Conservation (phyloP, 202 grass and related monocot species). For the Eragrostis tef region DNA sequence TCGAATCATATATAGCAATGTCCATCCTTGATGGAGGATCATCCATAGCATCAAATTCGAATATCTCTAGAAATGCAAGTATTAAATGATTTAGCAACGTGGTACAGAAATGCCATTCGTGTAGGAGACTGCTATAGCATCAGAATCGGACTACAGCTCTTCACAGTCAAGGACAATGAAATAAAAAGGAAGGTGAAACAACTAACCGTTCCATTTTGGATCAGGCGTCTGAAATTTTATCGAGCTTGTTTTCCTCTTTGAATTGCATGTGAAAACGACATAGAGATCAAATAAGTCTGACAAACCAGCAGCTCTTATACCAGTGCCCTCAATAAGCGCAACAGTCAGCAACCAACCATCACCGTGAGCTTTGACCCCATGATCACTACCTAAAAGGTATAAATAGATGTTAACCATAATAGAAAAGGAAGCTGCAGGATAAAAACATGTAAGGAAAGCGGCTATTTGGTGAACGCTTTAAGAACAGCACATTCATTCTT, state of each 20-base stretch:
- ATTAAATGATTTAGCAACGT: conserved; percentile 36
- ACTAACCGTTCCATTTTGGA: conserved; percentile 76
- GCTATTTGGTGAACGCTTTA: conserved; percentile 31
- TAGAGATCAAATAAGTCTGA: conserved; percentile 64
- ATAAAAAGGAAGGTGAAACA: conserved; percentile 29
- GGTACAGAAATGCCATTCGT: not conserved
- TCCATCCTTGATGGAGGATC: conserved; percentile 87
- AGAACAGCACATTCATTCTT: conserved; percentile 2
- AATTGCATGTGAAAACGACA: conserved; percentile 69
- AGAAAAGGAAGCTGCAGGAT: conserved; percentile 26
- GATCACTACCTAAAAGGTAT: conserved; percentile 58
- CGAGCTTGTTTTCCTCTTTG: conserved; percentile 73
- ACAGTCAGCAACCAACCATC: conserved; percentile 83
- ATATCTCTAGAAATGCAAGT: conserved; percentile 63
- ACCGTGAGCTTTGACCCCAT: conserved; percentile 71
- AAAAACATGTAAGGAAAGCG: conserved; percentile 13
- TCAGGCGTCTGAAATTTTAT: conserved; percentile 64
- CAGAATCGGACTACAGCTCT: not conserved
- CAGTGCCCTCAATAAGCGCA: conserved; percentile 71
- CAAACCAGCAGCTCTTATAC: conserved; percentile 50
- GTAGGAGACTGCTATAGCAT: conserved; percentile 1
- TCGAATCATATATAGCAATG: conserved; percentile 67
- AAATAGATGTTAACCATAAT: conserved; percentile 19
- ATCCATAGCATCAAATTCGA: conserved; percentile 80
- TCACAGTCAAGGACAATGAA: conserved; percentile 6